phyloP scores from a whole-genome alignment of 257 asterid genomes.

The Salvia hispanica region DNA sequence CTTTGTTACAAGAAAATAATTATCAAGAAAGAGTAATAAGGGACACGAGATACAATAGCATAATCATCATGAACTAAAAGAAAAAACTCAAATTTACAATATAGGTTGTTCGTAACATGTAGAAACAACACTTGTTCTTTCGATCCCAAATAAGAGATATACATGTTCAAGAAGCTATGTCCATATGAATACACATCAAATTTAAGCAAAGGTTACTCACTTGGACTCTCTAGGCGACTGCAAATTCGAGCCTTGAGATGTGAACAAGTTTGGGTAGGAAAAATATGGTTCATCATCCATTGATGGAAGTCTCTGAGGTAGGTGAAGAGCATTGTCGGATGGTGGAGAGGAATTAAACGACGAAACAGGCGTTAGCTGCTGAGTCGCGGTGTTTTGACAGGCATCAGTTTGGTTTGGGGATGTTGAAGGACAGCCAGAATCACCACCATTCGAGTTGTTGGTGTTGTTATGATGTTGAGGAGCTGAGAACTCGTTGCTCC shows the following conservation, averaged over 20 bases:
- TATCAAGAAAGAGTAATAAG: too few species aligned
- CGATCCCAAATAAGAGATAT: conserved; percentile 18
- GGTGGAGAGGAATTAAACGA: conserved; percentile 38
- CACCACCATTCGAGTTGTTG: conserved; percentile 35
- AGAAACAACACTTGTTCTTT: conserved; percentile 9
- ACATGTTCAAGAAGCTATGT: conserved; percentile 11
- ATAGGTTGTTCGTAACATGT: background rate
- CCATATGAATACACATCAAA: too few species aligned
- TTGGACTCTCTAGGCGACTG: too few species aligned
- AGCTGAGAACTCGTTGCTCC: conserved; percentile 38
- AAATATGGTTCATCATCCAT: conserved; percentile 73
- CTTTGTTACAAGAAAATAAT: too few species aligned
- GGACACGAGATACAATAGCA: background rate
- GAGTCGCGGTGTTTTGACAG: conserved; percentile 10
- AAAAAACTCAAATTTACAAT: conserved; percentile 28
- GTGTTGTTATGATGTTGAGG: conserved; percentile 46
- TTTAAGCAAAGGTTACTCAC: too few species aligned
- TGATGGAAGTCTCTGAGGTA: conserved; percentile 72
- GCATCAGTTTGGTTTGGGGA: conserved; percentile 36
- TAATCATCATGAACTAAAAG: background rate
- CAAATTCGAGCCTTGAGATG: conserved; percentile 46
- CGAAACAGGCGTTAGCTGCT: conserved; percentile 33
- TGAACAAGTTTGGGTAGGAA: conserved; percentile 84
- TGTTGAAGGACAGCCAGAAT: conserved; percentile 36
- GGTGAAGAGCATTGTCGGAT: conserved; percentile 41